Evolutionary conservation across 2,329 filamentous ascomycete species (phyloP), one percentile per base, ranked within the genome.

Genomic region (Hypoxylon rubiginosum): DNA sequence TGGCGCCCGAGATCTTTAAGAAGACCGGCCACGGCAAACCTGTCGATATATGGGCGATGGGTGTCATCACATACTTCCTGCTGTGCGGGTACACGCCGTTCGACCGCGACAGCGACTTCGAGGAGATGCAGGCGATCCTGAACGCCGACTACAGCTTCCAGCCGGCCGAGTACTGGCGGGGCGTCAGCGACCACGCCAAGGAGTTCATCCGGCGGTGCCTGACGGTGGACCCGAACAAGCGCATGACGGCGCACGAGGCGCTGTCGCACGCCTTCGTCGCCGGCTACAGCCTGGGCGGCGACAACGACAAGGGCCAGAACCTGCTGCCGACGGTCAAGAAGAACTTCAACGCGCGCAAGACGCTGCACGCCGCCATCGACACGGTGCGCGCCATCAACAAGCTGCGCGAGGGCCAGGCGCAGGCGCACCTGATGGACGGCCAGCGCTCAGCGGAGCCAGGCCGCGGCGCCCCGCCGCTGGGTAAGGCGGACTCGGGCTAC

Each of bases 1-100:
- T 99, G 96, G 96, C 96, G 1, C 96, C 96, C 21, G 96, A 99
- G 79, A 99, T 99, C 75, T 99, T 99, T 83, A 97, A 97, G 81
- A 99, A 99, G 85, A 94, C 92, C 7, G 96, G 96, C 26, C 96
- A 99, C 79, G 96, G 96, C 69, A 99, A 98, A 81, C 94, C 96
- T 72, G 96, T 99, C 57, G 96, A 99, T 79, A 91, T 99, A 70
- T 99, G 96, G 96, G 96, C 96, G 39, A 93, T 98, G 68, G 96
- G 96, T 50, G 96, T 99, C 46, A 99, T 99, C 77, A 98, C 96
- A 32, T 99, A 98, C 83, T 99, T 99, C 83, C 85, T 99, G 30
- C 90, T 99, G 54, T 98, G 96, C 80, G 96, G 96, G 64, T 98
- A 98, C 82, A 99, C 96, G 0, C 96, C 96, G 11, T 99, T 99